Base-by-base conservation (phyloP, 2,329 filamentous ascomycete species). In the Pestalotiopsis sp. region DNA sequence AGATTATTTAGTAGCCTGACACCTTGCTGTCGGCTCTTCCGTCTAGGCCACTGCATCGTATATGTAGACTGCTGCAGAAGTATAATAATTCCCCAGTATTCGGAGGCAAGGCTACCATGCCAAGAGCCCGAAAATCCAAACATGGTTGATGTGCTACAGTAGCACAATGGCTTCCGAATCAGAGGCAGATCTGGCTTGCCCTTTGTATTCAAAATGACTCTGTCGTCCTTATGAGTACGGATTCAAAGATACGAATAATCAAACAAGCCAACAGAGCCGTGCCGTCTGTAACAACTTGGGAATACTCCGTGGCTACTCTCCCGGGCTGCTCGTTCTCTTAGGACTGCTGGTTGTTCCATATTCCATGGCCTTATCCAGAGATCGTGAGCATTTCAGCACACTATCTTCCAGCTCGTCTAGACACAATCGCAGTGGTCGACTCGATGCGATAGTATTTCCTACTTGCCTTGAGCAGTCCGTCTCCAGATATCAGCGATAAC, bases 1-100 rank as follows among this genome's bases (percentile, higher is more conserved):
- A 68, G 49, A 63, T 67, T 67, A 65, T 58, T 41, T 69, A 69
- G 67, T 23, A 58, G 23, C 17, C 27, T 52, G 9, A 52, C 31
- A 36, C 31, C 31, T 59, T 13, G 52, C 13, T 12, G 17, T 59
- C 27, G 57, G 23, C 57, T 27, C 56, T n/a, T 23, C 57, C 23
- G 12, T 14, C 17, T 59, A 11, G 23, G 13, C 57, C 31, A 31
- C 5, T 58, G 23, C 23, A 59, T 20, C 45, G 45, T 52, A 52
- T n/a, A 52, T n/a, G 45, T n/a, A 52, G 45, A 52, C 41, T 14
- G 41, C 11, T 45, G 17, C 17, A 45, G 41, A 52, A 52, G 45
- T 52, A 17, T 52, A 17, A 52, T 52, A 52, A 52, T 52, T 52
- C 45, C 25, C n/a, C 14, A 36, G 25, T 36, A 27, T 61, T 39